A percentile compares a stretch with the other conserved stretches of the same genome.
phyloP scores from a whole-genome alignment of 179 eudicot genomes.

The Nepenthes alata region DNA sequence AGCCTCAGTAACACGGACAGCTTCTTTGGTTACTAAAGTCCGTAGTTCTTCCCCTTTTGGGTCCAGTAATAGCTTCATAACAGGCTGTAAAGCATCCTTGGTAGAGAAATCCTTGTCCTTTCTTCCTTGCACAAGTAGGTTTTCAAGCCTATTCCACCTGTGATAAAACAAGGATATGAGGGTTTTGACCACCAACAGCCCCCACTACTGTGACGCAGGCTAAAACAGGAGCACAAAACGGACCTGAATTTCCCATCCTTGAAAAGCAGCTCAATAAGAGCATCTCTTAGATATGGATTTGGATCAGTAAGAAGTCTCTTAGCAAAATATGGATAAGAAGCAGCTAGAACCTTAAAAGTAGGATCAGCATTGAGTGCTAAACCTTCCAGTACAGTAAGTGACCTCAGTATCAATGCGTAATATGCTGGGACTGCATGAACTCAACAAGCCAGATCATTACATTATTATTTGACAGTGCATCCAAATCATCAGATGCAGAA shows the following conservation, averaged over 20 bases:
- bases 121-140: constrained; percentile 83
- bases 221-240: neutral
- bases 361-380: constrained; percentile 97
- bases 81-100: constrained; percentile 96
- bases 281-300: constrained; percentile 98
- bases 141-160: constrained; percentile 99
- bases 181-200: neutral
- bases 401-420: constrained; percentile 91
- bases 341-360: constrained; percentile 90
- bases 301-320: constrained; percentile 98
- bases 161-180: constrained; percentile 2
- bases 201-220: neutral
- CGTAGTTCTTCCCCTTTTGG: constrained; percentile 81
- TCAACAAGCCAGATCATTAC: constrained; percentile 2
- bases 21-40: constrained; percentile 65
- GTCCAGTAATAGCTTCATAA: constrained; percentile 78
- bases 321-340: constrained; percentile 98
- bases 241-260: constrained; percentile 95
- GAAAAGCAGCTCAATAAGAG: constrained; percentile 90
- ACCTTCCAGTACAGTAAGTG: constrained; percentile 97
- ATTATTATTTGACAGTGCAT: too few relatives aligned
- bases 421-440: constrained; percentile 82
- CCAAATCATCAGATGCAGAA: constrained; percentile 10
- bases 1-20: constrained; percentile 91
- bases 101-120: constrained; percentile 88